A percentile compares a stretch with the other conserved stretches of the same genome.
Evolutionary conservation across 257 asterid genomes (phyloP).

Genomic region (Euphrasia confusa): DNA sequence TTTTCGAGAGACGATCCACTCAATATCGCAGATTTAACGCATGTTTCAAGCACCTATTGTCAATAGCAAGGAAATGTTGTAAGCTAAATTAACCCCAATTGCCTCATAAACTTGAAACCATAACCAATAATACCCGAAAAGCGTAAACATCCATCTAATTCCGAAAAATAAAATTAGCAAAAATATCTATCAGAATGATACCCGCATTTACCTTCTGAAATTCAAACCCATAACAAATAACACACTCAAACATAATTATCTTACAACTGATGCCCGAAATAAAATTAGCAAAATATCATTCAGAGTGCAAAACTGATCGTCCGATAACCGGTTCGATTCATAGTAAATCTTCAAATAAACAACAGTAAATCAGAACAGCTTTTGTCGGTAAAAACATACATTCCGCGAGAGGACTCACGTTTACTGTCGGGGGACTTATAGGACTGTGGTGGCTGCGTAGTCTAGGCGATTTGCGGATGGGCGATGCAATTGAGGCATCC

Average conservation of each 20-base stretch:
- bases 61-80: background rate
- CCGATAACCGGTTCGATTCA: background rate
- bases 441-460: slow-evolving; percentile 44
- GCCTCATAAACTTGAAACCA: background rate
- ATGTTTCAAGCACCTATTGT: slow-evolving; percentile 38
- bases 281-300: background rate
- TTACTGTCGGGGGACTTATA: slow-evolving; percentile 33
- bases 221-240: background rate
- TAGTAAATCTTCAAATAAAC: background rate
- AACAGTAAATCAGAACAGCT: background rate
- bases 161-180: background rate
- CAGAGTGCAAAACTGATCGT: background rate
- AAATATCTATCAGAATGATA: background rate
- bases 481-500: slow-evolving; percentile 28
- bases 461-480: slow-evolving; percentile 60
- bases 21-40: slow-evolving; percentile 29
- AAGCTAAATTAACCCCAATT: slow-evolving; percentile 10
- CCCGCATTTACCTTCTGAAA: background rate
- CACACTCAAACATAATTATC: background rate
- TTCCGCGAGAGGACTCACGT: slow-evolving; percentile 29
- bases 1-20: slow-evolving; percentile 43
- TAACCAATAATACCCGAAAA: background rate
- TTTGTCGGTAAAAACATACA: background rate
- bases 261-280: background rate
- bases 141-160: background rate